These are phyloP conservation scores for Leishmania guyanensis DNA, from an alignment of 208 protist species.

Conservation along the genomic window DNA sequence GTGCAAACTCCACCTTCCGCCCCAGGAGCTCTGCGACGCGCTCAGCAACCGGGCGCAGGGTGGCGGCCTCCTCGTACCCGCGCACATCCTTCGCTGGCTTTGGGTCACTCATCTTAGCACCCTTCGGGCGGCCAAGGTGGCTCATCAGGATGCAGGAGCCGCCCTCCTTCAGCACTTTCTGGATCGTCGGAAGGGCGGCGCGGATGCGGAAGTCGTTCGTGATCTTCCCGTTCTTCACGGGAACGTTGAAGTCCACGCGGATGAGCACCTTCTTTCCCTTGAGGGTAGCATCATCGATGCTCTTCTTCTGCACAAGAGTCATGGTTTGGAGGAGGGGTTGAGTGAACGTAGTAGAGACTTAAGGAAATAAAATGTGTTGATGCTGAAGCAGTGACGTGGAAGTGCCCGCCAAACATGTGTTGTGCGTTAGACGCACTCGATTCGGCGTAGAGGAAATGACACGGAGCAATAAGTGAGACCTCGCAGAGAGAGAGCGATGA, in stretches of 20 bases:
- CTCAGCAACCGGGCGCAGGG: slow-evolving; percentile 90
- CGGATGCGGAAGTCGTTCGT: slow-evolving; percentile 96
- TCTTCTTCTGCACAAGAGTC: slow-evolving; percentile 76
- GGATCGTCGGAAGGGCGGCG: slow-evolving; percentile 95
- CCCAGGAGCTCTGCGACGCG: slow-evolving; percentile 89
- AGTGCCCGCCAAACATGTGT: background rate
- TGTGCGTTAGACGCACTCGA: background rate
- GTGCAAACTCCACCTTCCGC: slow-evolving; percentile 62
- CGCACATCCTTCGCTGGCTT: slow-evolving; percentile 43
- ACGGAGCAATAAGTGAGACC: background rate
- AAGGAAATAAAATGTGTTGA: background rate
- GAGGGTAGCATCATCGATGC: slow-evolving; percentile 71
- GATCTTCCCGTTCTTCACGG: slow-evolving; percentile 95
- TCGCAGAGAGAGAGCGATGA: background rate
- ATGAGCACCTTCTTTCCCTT: slow-evolving; percentile 95
- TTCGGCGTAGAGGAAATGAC: background rate
- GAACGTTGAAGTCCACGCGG: slow-evolving; percentile 99
- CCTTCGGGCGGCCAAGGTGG: slow-evolving; percentile 99
- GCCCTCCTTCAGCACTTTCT: slow-evolving; percentile 93
- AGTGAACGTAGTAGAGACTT: background rate
- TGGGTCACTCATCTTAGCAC: slow-evolving; percentile 71
- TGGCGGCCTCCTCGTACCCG: slow-evolving; percentile 83
- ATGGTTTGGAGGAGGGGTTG: slow-evolving; percentile 10
- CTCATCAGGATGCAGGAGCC: slow-evolving; percentile 94
- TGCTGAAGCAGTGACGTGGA: background rate